Conservation (phyloP, 768 basidiomycete species). For the Trametes meyenii region DNA sequence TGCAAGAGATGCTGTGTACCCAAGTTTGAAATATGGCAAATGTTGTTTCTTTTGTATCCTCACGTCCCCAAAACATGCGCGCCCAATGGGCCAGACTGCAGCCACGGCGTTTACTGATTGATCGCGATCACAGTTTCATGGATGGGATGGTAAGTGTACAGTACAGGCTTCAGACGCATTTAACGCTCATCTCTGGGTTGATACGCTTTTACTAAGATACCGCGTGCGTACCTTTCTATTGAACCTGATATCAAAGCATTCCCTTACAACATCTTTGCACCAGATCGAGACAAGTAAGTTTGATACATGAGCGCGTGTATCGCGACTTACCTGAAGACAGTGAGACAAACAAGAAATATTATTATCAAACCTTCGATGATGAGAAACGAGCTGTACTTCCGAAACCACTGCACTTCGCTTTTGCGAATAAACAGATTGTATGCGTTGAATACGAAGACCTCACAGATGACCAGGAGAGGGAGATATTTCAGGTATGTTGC, state of each 20-base stretch:
- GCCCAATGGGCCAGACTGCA: neutral
- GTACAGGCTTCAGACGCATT: neutral
- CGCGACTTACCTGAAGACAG: slow-evolving; percentile 3
- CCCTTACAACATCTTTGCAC: neutral
- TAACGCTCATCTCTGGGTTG: neutral
- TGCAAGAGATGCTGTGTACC: no score
- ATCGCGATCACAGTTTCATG: slow-evolving; percentile 47
- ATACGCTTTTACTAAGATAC: slow-evolving; percentile 7
- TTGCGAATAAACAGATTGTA: slow-evolving; percentile 69
- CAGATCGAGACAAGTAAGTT: slow-evolving; percentile 24
- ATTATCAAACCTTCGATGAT: slow-evolving; percentile 41
- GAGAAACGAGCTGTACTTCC: slow-evolving; percentile 44
- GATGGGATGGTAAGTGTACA: slow-evolving; percentile 53
- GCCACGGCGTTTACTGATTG: neutral
- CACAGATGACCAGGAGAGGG: slow-evolving; percentile 58
- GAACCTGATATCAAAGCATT: no score
- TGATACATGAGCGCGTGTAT: no score
- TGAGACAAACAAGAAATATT: slow-evolving; percentile 51
- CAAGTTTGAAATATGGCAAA: no score
- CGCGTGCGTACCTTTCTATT: slow-evolving; percentile 18
- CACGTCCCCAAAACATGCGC: no score
- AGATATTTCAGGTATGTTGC: slow-evolving; percentile 65
- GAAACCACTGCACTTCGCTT: slow-evolving; percentile 53
- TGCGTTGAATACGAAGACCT: slow-evolving; percentile 70
- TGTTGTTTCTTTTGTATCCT: no score